Conservation (phyloP, 352 stramenopile genomes). For the Thraustochytrium striatum region DNA sequence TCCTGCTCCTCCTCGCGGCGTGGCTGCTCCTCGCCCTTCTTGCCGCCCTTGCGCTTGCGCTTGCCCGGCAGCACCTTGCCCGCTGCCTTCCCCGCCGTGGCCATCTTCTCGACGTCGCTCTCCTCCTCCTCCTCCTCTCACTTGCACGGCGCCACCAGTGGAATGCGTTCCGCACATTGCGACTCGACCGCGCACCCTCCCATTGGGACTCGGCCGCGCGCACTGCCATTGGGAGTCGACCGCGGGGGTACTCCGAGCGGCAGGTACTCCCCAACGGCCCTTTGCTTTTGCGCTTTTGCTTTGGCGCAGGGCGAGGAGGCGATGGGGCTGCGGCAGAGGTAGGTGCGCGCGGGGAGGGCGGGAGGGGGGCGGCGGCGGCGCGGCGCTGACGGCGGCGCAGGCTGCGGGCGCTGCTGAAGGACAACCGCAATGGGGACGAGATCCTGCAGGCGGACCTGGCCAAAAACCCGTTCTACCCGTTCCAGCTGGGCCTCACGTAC, state of each 20-base stretch:
- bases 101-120: not conserved
- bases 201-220: too few relatives aligned
- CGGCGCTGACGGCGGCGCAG: not conserved
- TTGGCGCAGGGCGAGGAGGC: too few relatives aligned
- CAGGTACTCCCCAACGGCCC: too few relatives aligned
- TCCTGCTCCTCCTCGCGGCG: not conserved
- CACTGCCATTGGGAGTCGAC: not conserved
- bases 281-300: too few relatives aligned
- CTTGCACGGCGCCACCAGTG: not conserved
- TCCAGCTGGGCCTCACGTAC: constrained; percentile 1
- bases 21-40: not conserved
- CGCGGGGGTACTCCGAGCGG: too few relatives aligned
- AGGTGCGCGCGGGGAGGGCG: too few relatives aligned
- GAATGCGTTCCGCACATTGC: too few relatives aligned
- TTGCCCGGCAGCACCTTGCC: too few relatives aligned
- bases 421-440: not conserved
- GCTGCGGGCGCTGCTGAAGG: not conserved
- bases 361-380: too few relatives aligned
- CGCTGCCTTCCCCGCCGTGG: not conserved
- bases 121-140: not conserved
- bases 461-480: constrained; percentile 17
- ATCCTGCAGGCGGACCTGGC: constrained; percentile 2
- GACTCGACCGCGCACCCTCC: not conserved
- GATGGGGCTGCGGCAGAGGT: too few relatives aligned
- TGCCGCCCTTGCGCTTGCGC: not conserved